These are phyloP conservation scores for Saturnispora silvae DNA, from an alignment of 805 yeast genomes.

Conservation along the genomic window DNA sequence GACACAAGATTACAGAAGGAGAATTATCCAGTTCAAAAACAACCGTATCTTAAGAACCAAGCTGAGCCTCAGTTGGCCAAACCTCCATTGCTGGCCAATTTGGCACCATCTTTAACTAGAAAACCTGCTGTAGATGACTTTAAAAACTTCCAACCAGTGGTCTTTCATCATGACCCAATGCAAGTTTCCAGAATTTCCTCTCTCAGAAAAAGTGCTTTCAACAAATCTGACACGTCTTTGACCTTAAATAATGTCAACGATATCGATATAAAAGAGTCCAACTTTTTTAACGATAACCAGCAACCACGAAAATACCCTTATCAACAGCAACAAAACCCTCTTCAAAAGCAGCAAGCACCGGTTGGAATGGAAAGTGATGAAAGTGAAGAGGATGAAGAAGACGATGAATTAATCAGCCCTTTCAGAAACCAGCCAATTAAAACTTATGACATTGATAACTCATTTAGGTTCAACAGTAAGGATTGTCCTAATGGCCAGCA, in stretches of 20 bases:
- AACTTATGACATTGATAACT: neutral
- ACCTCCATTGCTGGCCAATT: slow-evolving; percentile 8
- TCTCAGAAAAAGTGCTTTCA: neutral
- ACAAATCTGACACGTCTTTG: neutral
- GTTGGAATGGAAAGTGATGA: slow-evolving; percentile 2
- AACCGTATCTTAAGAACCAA: neutral
- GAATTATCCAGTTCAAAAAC: neutral
- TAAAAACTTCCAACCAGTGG: neutral
- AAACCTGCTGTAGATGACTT: neutral
- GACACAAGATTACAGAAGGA: slow-evolving; percentile 15
- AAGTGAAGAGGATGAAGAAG: slow-evolving; percentile 1
- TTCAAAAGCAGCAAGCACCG: neutral
- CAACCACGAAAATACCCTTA: too few relatives aligned
- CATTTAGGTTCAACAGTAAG: neutral
- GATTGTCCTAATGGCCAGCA: neutral
- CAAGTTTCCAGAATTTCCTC: slow-evolving; percentile 4
- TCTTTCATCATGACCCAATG: neutral
- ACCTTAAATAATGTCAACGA: slow-evolving; percentile 3
- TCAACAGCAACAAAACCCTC: too few relatives aligned
- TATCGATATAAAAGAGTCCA: neutral
- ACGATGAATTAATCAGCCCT: neutral
- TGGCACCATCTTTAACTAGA: slow-evolving; percentile 4
- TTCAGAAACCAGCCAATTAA: neutral
- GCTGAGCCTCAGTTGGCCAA: neutral
- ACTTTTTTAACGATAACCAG: too few relatives aligned